Base-by-base conservation (phyloP, 2,329 filamentous ascomycete species). In the Colletotrichum kahawae region DNA sequence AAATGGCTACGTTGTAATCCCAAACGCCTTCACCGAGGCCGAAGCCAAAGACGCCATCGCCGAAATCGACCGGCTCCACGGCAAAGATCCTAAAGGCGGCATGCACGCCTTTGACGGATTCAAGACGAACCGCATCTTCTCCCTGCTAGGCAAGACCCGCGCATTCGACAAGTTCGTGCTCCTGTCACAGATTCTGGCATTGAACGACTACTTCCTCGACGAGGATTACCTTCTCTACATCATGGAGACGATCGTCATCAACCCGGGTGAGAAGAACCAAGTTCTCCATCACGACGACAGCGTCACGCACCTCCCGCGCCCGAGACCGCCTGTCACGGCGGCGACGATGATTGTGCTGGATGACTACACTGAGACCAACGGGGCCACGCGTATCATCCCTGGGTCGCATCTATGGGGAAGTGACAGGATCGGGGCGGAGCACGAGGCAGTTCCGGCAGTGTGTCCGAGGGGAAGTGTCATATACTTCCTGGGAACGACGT, bases 201-300 rank as follows among this genome's bases (percentile, higher is more conserved):
- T 86, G 60, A 85, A 86, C 72, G 82, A 85, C 34, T 82, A 82
- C 70, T 85, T 86, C 75, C 78, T 86, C 10, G 83, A 84, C 57
- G 78, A 80, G n/a, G 83, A 83, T 2, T 85, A 83, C 62, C 77
- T 82, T n/a, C 62, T 85, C 29, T 82, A 79, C 56, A 79, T 81
- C 33, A 81, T 83, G 67, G 83, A 84, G 70, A 84, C 80, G 59
- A 85, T 86, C 64, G 80, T 80, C 43, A 85, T 86, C 75, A 81
- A 83, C 59, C 83, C 84, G 2, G 82, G 83, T 16, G 83, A 84
- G 77, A 79, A 79, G 43, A 76, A 79, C 9, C 84, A 86, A 77
- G 76, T 79, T 4, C 74, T 85, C 59, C 84, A 84, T 68, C 83
- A 84, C 75, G 83, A 82, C 36, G 80, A 82, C 48, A 75, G 65